These are phyloP conservation scores for Aureobasidium sp. DNA, from an alignment of 2,329 filamentous ascomycete species.

Conservation along the genomic window DNA sequence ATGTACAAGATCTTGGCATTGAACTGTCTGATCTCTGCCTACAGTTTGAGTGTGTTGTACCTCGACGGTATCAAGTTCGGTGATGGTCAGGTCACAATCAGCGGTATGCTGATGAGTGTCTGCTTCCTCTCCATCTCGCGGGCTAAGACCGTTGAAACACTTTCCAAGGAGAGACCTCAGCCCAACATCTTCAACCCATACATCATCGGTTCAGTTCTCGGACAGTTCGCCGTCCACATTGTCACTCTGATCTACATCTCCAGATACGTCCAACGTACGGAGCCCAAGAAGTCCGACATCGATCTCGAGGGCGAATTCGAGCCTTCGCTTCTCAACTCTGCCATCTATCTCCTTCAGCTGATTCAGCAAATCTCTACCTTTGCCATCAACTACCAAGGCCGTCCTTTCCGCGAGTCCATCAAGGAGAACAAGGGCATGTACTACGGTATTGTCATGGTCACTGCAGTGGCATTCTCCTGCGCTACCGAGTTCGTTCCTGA, in stretches of 20 bases:
- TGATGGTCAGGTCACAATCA: constrained; percentile 96
- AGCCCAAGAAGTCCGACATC: constrained; percentile 59
- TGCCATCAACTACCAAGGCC: constrained; percentile 98
- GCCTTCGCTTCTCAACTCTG: constrained; percentile 89
- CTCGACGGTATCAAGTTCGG: constrained; percentile 99
- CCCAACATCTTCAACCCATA: constrained; percentile 99
- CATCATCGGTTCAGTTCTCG: constrained; percentile 95
- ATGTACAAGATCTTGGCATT: constrained; percentile 99
- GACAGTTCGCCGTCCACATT: constrained; percentile 95
- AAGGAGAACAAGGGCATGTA: constrained; percentile 98
- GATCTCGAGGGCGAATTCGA: constrained; percentile 93
- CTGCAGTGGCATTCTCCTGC: constrained; percentile 84
- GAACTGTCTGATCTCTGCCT: constrained; percentile 96
- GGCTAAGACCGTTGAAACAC: constrained; percentile 85
- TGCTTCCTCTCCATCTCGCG: constrained; percentile 99
- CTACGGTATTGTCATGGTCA: constrained; percentile 86
- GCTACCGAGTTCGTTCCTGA: constrained; percentile 93
- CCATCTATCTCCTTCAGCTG: constrained; percentile 91
- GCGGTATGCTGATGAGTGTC: constrained; percentile 98
- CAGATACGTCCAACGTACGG: constrained; percentile 73
- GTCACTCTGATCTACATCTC: constrained; percentile 90
- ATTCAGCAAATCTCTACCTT: constrained; percentile 99
- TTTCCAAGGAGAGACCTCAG: constrained; percentile 95
- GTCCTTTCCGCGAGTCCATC: constrained; percentile 93
- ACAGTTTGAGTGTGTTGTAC: constrained; percentile 92